Percentiles rank a stretch among this genome's conserved stretches.
phyloP scores from a whole-genome alignment of 345 rosid species.

The Gossypium thurberi region DNA sequence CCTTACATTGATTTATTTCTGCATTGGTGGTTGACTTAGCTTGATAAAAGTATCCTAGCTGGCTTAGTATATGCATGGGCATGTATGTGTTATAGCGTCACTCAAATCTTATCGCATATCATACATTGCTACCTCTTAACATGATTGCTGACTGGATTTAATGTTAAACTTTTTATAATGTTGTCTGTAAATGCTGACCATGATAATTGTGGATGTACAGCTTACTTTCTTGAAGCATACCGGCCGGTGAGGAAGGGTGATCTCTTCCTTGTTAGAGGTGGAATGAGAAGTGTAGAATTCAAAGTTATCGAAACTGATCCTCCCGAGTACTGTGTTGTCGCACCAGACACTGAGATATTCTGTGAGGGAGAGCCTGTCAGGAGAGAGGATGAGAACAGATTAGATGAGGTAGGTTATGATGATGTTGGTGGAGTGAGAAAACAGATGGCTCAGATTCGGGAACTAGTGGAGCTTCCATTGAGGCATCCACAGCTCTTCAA shows the following conservation, averaged over 20 bases:
- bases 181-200: conserved; percentile 14
- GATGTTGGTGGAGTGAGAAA: conserved; percentile 99
- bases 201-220: conserved; percentile 32
- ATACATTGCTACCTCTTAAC: background rate
- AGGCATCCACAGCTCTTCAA: conserved; percentile 95
- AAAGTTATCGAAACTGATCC: conserved; percentile 88
- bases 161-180: background rate
- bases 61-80: background rate
- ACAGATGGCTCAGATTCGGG: conserved; percentile 98
- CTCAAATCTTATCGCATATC: background rate
- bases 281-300: conserved; percentile 95
- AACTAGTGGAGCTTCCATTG: conserved; percentile 84
- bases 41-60: background rate
- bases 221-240: conserved; percentile 86
- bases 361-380: conserved; percentile 93
- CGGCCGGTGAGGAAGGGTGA: conserved; percentile 97
- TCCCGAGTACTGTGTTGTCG: conserved; percentile 84
- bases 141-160: background rate
- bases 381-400: conserved; percentile 86
- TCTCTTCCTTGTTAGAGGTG: conserved; percentile 91
- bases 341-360: conserved; percentile 94
- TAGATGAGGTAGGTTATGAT: conserved; percentile 93
- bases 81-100: background rate
- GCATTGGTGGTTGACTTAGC: background rate
- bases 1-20: too few relatives aligned